Evolutionary conservation across 345 rosid genomes (phyloP).

Genomic region (Stellera chamaejasme): DNA sequence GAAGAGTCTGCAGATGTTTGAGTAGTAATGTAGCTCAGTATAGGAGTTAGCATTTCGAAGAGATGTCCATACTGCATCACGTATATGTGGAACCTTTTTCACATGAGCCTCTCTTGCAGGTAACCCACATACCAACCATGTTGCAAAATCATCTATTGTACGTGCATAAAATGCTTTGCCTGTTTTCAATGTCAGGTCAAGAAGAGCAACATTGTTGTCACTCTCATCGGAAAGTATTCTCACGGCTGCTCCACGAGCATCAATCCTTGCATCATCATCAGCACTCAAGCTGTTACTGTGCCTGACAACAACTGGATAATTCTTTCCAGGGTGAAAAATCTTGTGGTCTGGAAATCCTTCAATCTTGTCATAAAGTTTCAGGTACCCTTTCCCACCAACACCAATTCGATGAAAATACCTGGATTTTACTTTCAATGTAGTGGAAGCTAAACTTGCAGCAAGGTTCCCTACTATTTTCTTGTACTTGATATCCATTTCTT

Average conservation of each 20-base stretch:
- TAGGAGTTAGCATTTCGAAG: conserved; percentile 40
- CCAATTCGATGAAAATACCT: conserved; percentile 67
- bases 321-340: conserved; percentile 39
- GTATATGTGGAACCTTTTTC: conserved; percentile 43
- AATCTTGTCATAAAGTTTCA: conserved; percentile 38
- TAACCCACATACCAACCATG: conserved; percentile 68
- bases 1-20: conserved; percentile 50
- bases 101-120: conserved; percentile 56
- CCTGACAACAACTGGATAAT: conserved; percentile 36
- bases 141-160: conserved; percentile 50
- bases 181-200: conserved; percentile 60
- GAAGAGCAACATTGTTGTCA: conserved; percentile 20
- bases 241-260: conserved; percentile 54
- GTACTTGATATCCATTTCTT: conserved; percentile 60
- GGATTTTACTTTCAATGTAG: conserved; percentile 54
- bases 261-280: conserved; percentile 68
- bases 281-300: conserved; percentile 70
- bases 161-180: conserved; percentile 65
- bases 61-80: conserved; percentile 59
- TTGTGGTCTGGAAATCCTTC: conserved; percentile 44
- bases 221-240: conserved; percentile 34
- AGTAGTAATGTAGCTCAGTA: conserved; percentile 50
- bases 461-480: conserved; percentile 60
- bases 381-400: conserved; percentile 40
- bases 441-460: conserved; percentile 48